Conservation (phyloP, 2,329 filamentous ascomycete genomes). For the Talaromyces piceae region DNA sequence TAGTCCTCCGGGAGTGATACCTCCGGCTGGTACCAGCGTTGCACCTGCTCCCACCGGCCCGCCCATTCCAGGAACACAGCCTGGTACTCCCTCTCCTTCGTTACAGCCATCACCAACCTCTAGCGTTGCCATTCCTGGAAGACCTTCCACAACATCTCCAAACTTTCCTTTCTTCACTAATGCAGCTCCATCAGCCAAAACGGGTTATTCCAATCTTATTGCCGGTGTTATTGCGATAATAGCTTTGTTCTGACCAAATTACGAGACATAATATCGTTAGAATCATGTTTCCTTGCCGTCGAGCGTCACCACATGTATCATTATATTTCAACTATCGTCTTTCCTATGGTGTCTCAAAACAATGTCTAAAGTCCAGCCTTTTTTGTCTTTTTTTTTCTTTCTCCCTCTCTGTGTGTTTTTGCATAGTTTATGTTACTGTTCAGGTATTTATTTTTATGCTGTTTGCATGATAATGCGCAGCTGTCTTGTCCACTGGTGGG, state of each 20-base stretch:
- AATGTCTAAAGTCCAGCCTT: not conserved
- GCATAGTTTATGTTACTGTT: not conserved
- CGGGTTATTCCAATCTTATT: not conserved
- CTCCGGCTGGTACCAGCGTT: not conserved
- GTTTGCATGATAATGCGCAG: not conserved
- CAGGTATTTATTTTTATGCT: not conserved
- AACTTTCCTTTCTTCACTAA: constrained; percentile 5
- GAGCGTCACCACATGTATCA: not conserved
- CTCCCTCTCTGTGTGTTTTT: no score
- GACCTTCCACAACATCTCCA: constrained; percentile 3
- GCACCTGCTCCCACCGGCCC: not conserved
- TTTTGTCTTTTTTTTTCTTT: not conserved
- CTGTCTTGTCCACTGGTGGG: not conserved
- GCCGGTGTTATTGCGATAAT: constrained; percentile 6
- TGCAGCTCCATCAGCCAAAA: constrained; percentile 5
- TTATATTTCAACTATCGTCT: not conserved
- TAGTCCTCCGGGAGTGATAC: not conserved
- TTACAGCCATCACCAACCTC: not conserved
- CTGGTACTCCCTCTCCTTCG: not conserved
- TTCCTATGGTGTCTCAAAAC: not conserved
- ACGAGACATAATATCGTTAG: not conserved
- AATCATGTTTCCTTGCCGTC: not conserved
- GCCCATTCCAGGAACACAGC: not conserved
- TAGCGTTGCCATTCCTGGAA: not conserved
- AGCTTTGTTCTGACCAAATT: constrained; percentile 2